Evolutionary conservation across 1,284 basidiomycete genomes (phyloP), one percentile per base, ranked within the genome.

Genomic region (Microbotryomycetes sp.): DNA sequence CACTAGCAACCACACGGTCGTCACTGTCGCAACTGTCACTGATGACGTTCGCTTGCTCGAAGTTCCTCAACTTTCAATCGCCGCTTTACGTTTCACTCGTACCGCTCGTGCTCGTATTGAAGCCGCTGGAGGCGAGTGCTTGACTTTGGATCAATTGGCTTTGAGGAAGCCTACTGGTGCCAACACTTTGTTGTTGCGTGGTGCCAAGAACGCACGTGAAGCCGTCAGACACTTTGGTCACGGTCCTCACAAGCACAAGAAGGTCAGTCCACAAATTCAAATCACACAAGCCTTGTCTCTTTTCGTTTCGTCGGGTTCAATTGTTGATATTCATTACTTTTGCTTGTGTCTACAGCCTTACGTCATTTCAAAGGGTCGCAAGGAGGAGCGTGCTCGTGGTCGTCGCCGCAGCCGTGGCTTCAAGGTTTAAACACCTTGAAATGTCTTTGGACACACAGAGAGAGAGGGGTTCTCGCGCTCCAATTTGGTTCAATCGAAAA

Each of bases 101-200:
- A 84, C 87, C 56, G 96, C 94, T 64, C 88, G 87, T 42, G 93
- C 91, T 77, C 87, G 96, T 72, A 97, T 99, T 78, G 78, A 92
- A 75, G 91, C 90, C 76, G 89, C 92, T 61, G 94, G 94, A 72
- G 94, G 94, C 75, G 94, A 98, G 81, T 83, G 82, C 68, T 77
- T 99, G 72, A 98, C 96, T 69, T 84, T 99, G 72, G 94, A 99
- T 79, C 93, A 97, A 80, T 89, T 98, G 70, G 94, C 94, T 60
- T 79, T 92, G 70, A 86, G 93, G 68, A 85, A 92, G 64, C 94
- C 94, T 46, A 97, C 90, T 59, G 94, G 96, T 70, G 83, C 89
- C 70, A 97, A 97, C 85, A 97, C 93, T 57, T 83, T 99, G 68
- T 80, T 98, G 71, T 80, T 96, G 72, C 83, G 92, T 68, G 96